Conservation (phyloP, 75 land plant genomes). For the Pinus tabuliformis region DNA sequence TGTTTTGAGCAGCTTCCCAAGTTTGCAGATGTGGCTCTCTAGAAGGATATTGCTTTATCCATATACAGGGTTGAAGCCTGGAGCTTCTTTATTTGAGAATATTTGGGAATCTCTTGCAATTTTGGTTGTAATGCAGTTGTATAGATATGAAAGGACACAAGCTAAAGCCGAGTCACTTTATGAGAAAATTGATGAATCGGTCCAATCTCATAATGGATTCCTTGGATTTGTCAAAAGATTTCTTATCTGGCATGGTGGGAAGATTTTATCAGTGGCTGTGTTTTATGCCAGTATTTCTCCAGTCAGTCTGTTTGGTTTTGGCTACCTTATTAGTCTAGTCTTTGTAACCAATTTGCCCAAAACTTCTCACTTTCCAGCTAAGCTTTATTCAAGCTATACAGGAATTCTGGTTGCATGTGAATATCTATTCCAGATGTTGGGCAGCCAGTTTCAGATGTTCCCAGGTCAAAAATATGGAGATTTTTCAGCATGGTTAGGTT, state of each 20-base stretch:
- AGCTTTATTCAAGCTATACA: slow-evolving; percentile 63
- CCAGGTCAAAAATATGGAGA: slow-evolving; percentile 71
- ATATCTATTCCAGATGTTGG: slow-evolving; percentile 93
- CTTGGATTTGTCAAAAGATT: slow-evolving; percentile 72
- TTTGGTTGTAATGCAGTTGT: slow-evolving; percentile 89
- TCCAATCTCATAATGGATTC: slow-evolving; percentile 25
- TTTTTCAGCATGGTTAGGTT: slow-evolving; percentile 67
- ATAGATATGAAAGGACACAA: slow-evolving; percentile 83
- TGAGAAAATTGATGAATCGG: slow-evolving; percentile 18
- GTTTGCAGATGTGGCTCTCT: slow-evolving; percentile 44
- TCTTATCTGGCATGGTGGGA: slow-evolving; percentile 84
- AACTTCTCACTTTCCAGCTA: slow-evolving; percentile 78
- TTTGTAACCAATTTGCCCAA: slow-evolving; percentile 74
- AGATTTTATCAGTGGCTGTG: slow-evolving; percentile 71
- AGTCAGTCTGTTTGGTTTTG: slow-evolving; percentile 78
- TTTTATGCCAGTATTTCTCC: slow-evolving; percentile 95
- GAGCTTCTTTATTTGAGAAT: slow-evolving; percentile 69
- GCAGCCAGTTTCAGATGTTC: slow-evolving; percentile 62
- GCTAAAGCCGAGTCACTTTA: slow-evolving; percentile 20
- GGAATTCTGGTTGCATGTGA: slow-evolving; percentile 63
- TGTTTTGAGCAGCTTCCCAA: slow-evolving; percentile 65
- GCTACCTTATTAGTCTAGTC: slow-evolving; percentile 82
- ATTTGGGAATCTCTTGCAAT: slow-evolving; percentile 88
- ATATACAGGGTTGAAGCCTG: slow-evolving; percentile 65
- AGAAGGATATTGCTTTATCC: slow-evolving; percentile 43